phyloP scores from a whole-genome alignment of 306 rosid species.

The Gynostemma pentaphyllum region DNA sequence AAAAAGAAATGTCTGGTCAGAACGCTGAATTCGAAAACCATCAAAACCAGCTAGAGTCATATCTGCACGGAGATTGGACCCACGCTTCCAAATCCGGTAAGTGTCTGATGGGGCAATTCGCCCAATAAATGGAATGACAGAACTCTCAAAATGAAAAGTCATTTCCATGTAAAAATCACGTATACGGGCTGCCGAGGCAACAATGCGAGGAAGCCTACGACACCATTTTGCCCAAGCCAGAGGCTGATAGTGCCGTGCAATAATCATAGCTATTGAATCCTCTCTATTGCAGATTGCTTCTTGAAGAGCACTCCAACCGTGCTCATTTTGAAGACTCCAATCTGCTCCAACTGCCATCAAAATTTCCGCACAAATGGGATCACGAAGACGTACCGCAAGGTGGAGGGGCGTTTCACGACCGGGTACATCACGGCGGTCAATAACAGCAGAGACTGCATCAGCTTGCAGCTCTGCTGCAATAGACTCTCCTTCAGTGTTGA shows the following conservation, averaged over 20 bases:
- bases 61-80: slow-evolving; percentile 93
- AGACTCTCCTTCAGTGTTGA: slow-evolving; percentile 53
- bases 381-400: slow-evolving; percentile 77
- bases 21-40: slow-evolving; percentile 83
- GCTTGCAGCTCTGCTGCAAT: slow-evolving; percentile 78
- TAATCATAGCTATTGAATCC: slow-evolving; percentile 67
- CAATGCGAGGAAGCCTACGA: slow-evolving; percentile 89
- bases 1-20: slow-evolving; percentile 88
- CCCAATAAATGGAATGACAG: slow-evolving; percentile 88
- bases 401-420: slow-evolving; percentile 93
- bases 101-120: slow-evolving; percentile 96
- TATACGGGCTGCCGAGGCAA: slow-evolving; percentile 69
- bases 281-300: slow-evolving; percentile 87
- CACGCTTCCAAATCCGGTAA: slow-evolving; percentile 95
- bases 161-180: slow-evolving; percentile 98
- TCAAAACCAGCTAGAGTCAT: slow-evolving; percentile 99
- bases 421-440: slow-evolving; percentile 87
- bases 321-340: slow-evolving; percentile 98
- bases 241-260: slow-evolving; percentile 86
- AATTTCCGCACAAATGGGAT: slow-evolving; percentile 56
- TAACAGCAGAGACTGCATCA: slow-evolving; percentile 57
- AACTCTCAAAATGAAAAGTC: slow-evolving; percentile 91
- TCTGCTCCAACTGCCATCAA: slow-evolving; percentile 93
- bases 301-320: slow-evolving; percentile 97
- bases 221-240: slow-evolving; percentile 99